phyloP scores from a whole-genome alignment of 345 rosid genomes.

The Odontarrhena argentea region DNA sequence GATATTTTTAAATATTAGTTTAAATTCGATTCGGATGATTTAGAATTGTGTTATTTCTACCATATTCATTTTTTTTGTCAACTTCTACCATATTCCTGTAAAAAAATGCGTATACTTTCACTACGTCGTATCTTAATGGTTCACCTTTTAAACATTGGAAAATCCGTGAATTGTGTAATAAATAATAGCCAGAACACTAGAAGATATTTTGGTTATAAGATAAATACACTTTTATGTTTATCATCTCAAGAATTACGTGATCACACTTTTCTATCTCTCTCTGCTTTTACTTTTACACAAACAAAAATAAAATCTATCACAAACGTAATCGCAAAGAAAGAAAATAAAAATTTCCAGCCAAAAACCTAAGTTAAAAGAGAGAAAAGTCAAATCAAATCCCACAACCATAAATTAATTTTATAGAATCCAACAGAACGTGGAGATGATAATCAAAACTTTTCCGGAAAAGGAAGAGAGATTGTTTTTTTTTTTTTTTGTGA shows the following conservation, averaged over 20 bases:
- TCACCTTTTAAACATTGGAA: constrained; percentile 19
- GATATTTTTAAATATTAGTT: too few relatives aligned
- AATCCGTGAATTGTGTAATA: constrained; percentile 32
- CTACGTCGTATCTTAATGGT: not conserved
- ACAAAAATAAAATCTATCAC: constrained; percentile 10
- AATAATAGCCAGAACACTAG: constrained; percentile 24
- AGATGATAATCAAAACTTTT: constrained; percentile 32
- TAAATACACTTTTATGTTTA: constrained; percentile 34
- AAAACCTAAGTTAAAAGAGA: not conserved
- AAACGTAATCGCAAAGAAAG: constrained; percentile 21
- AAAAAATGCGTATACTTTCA: too few relatives aligned
- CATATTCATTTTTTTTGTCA: too few relatives aligned
- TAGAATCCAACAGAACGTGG: constrained; percentile 1
- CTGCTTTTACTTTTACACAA: constrained; percentile 21
- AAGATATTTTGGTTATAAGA: constrained; percentile 6
- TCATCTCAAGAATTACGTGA: constrained; percentile 36
- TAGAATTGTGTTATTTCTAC: too few relatives aligned
- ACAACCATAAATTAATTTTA: constrained; percentile 7
- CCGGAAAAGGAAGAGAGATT: not conserved
- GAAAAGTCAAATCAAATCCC: constrained; percentile 20
- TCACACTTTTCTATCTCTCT: constrained; percentile 9
- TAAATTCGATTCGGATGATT: too few relatives aligned
- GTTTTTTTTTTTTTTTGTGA: not conserved
- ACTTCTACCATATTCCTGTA: too few relatives aligned
- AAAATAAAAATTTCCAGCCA: not conserved